Evolutionary conservation across 805 yeast species (phyloP), one percentile per base, ranked within the genome.

Genomic region (Clavispora santaluciae): DNA sequence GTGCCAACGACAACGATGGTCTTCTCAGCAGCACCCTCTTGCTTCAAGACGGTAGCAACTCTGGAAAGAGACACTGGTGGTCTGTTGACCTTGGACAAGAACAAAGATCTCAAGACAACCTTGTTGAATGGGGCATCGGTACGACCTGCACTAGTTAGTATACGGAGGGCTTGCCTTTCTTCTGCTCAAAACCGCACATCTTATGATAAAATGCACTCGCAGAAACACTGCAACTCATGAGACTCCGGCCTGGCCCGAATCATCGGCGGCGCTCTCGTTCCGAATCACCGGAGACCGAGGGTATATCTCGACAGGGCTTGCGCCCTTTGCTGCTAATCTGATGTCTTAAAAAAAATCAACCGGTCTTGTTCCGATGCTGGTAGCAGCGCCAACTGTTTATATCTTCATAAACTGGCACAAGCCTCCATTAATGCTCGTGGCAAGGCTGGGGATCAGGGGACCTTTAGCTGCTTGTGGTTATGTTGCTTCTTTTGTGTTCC

Each of bases 41-140:
- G 93, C 59, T 72, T 70, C 66, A 87, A 74, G 65, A 91, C 90
- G 72, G 84, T 81, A 66, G 85, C 71, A 59, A 93, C 79, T 78
- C 95, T 88, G 58, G 96, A 81, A 59, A 88, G 82, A 61, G 98
- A 91, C 54, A 93, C 99, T 54, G 99, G 99, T 66, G 98, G 99
- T 80, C 96, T 88, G 97, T 93, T 93, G 73, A 83, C 77, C 91
- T 93, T 93, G 59, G 98, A 91, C 67, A 93, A 80, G 88, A 88
- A 93, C 74, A 93, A 83, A 68, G 91, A 78, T 73, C 76, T 88
- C 72, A 93, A 85, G 77, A 93, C 73, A 63, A 90, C 88, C 83
- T 86, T 88, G 96, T 93, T 93, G 95, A 93, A 93, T 69, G 90
- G 83, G 75, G 95, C 88, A 73, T 90, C 97, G 65, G 98, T 91